Evolutionary conservation across 805 yeast species (phyloP), one percentile per base, ranked within the genome.

Genomic region (Candida insectorum): DNA sequence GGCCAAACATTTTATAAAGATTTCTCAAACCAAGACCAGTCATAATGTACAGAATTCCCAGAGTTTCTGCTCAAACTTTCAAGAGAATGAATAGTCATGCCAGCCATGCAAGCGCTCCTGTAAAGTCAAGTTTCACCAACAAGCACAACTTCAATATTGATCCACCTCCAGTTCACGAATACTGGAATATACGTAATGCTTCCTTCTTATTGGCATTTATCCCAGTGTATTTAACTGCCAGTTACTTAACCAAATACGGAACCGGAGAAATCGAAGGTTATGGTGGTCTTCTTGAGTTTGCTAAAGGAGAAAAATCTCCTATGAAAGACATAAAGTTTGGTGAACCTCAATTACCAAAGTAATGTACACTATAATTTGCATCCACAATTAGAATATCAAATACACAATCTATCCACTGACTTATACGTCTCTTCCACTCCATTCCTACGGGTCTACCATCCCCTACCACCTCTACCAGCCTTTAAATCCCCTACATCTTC

Each of bases 121-220:
- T 24, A 16, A 37, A 34, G 28, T 36, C 62, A n/a, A 34, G 60
- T n/a, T 66, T 66, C 57, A 60, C 49, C 49, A 66, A 66, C 56
- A 66, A 64, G 38, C 47, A 54, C 51, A 58, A 61, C 49, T 66
- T 66, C 52, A 58, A 66, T 51, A 57, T 54, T 39, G 52, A 52
- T 36, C 72, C 72, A 22, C 73, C 73, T 25, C 71, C 64, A 31
- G 65, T 62, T 31, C 73, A 66, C 44, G 60, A 58, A 41, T 66
- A 66, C 54, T 66, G 73, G 73, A 62, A 57, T 44, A 47, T 49
- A 42, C 55, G 62, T 37, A 65, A 65, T 48, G 51, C 60, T 28
- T 47, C 56, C 17, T 55, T 63, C 21, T 48, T 63, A 30, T 40
- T 65, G 28, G 68, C 65, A 20, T 60, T 63, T 33, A 51, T 62